Conservation (phyloP, 2,329 filamentous ascomycete genomes). For the Septoria petroselini region DNA sequence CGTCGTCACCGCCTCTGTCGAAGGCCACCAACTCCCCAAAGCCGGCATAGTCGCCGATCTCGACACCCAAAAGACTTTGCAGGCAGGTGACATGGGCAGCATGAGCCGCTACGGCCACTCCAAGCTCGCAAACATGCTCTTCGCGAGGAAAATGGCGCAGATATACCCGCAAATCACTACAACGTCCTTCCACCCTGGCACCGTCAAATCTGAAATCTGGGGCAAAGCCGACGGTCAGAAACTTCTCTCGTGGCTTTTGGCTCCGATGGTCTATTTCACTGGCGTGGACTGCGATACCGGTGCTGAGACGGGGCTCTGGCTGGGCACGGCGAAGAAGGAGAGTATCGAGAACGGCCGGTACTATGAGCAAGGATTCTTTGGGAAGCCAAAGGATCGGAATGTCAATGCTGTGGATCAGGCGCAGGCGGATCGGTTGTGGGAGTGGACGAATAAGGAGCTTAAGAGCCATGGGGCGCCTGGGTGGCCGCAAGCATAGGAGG, state of each 20-base stretch:
- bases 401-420: slow-evolving; percentile 22
- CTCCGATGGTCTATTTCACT: slow-evolving; percentile 10
- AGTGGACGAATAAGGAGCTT: slow-evolving; percentile 34
- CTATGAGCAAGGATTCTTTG: slow-evolving; percentile 29
- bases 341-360: slow-evolving; percentile 30
- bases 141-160: slow-evolving; percentile 42
- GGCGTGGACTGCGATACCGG: slow-evolving; percentile 23
- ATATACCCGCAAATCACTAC: slow-evolving; percentile 47
- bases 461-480: slow-evolving; percentile 18
- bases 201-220: slow-evolving; percentile 48
- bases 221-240: slow-evolving; percentile 19
- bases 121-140: slow-evolving; percentile 53
- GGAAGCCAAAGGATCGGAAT: slow-evolving; percentile 16
- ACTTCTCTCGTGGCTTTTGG: neutral
- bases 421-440: slow-evolving; percentile 30
- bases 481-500: slow-evolving; percentile 15
- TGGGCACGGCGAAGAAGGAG: slow-evolving; percentile 24
- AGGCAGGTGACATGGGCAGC: slow-evolving; percentile 5
- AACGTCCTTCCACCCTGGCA: slow-evolving; percentile 49
- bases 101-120: slow-evolving; percentile 44
- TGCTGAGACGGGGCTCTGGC: slow-evolving; percentile 31
- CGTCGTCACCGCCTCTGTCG: slow-evolving; percentile 32
- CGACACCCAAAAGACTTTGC: slow-evolving; percentile 21
- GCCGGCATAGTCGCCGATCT: slow-evolving; percentile 7
- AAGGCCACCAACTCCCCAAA: slow-evolving; percentile 1